Conservation (phyloP, 1,139 yeast genomes). For the Candida sp. region DNA sequence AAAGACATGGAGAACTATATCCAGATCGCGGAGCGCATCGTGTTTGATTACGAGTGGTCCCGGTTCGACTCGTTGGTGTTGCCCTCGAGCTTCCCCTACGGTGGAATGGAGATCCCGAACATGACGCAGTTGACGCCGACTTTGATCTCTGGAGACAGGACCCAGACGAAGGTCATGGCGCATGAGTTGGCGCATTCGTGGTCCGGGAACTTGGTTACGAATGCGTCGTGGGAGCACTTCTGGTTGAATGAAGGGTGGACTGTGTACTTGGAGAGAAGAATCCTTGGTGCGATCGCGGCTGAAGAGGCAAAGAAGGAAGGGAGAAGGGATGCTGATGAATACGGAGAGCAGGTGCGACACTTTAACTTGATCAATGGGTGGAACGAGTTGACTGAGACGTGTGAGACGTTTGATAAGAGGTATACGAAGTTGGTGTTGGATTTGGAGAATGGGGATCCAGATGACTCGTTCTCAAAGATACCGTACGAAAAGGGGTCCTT, state of each 20-base stretch:
- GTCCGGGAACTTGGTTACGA: constrained; percentile 43
- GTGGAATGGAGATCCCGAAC: constrained; percentile 46
- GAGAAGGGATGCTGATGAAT: constrained; percentile 17
- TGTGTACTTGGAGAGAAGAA: constrained; percentile 40
- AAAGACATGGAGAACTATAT: constrained; percentile 39
- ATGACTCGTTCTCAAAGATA: constrained; percentile 37
- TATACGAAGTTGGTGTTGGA: constrained; percentile 34
- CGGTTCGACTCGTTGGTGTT: constrained; percentile 36
- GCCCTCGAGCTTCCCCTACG: constrained; percentile 41
- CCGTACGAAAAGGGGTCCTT: constrained; percentile 44
- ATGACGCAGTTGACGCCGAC: constrained; percentile 43
- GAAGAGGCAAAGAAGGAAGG: constrained; percentile 27
- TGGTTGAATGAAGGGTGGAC: constrained; percentile 48
- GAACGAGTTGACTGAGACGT: constrained; percentile 29
- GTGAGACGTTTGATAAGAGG: constrained; percentile 20
- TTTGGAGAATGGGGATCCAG: constrained; percentile 32
- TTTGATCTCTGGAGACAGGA: constrained; percentile 35
- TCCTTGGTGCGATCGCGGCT: constrained; percentile 34
- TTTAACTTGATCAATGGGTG: constrained; percentile 36
- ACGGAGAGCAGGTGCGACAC: constrained; percentile 36
- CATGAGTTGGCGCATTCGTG: constrained; percentile 46
- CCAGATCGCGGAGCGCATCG: constrained; percentile 34
- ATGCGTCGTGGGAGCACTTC: constrained; percentile 42
- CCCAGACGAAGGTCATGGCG: constrained; percentile 40
- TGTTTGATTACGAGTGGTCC: constrained; percentile 39